Conservation (phyloP, 371 early-diverging fungal genomes). For the Lichtheimia ornata region DNA sequence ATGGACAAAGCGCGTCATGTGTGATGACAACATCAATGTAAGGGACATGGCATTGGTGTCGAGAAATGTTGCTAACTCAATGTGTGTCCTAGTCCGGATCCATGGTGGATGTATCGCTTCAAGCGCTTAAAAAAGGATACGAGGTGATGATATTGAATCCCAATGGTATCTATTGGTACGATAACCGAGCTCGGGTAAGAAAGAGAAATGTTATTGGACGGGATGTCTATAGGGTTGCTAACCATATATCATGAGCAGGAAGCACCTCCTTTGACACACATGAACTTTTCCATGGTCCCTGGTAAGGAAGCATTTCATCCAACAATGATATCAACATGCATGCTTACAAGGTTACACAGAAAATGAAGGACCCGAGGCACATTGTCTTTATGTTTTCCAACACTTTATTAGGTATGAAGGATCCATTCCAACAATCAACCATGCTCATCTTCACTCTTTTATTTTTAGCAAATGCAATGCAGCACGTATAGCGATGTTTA, state of each 20-base stretch:
- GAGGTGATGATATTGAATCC: conserved; percentile 49
- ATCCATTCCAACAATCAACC: no score
- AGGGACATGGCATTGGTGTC: not conserved
- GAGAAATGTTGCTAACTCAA: not conserved
- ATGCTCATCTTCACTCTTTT: not conserved
- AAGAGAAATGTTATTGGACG: no score
- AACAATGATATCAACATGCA: no score
- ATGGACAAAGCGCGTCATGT: conserved; percentile 48
- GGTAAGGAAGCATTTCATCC: conserved; percentile 3
- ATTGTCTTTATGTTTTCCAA: conserved; percentile 40
- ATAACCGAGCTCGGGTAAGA: conserved; percentile 33
- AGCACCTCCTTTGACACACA: conserved; percentile 10
- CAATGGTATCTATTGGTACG: conserved; percentile 45
- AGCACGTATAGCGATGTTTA: conserved; percentile 28
- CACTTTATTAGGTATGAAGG: conserved; percentile 36
- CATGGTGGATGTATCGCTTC: conserved; percentile 31
- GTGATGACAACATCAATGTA: conserved; percentile 46
- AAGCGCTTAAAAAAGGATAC: conserved; percentile 36
- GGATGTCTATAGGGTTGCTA: no score
- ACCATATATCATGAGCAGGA: not conserved
- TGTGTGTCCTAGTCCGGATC: conserved; percentile 32
- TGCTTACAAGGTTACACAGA: conserved; percentile 13
- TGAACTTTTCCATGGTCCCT: conserved; percentile 18
- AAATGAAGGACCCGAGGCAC: conserved; percentile 41
- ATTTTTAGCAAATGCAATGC: conserved; percentile 27